Base-by-base conservation (phyloP, 169 alveolate genomes). In the Plasmodium vivax region DNA sequence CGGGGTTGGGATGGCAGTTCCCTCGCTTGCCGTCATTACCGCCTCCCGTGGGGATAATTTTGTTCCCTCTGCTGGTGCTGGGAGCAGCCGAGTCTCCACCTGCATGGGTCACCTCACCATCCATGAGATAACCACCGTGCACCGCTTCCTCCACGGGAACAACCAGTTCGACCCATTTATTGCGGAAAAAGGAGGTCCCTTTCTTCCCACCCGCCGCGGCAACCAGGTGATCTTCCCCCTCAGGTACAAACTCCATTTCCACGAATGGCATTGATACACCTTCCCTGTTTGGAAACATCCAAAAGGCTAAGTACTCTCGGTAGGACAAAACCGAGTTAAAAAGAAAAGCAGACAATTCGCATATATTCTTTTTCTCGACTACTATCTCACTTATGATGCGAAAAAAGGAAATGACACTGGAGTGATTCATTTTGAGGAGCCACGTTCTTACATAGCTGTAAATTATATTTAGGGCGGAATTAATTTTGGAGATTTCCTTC, bases 271-370 rank as follows among this genome's bases (percentile, higher is more conserved):
- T 62, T 30, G 73, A 62, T 16, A 80, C 32, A 8, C 27, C 32
- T 3, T 54, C 74, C 23, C 19, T 12, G 27, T 19, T 90, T 43
- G 27, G n/a, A 12, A 71, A 41, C 36, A 83, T 16, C 95, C 95
- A 92, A 92, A 82, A 92, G 12, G 74, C 0, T 82, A 92, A 72
- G 82, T 92, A 85, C 45, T 92, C 95, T 43, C 77, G 27, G 51
- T 92, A 92, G 1, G 95, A 92, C 62, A 92, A n/a, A 79, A 92
- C 92, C 12, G 75, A 82, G 75, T 92, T 92, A 43, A 92, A 92
- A 9, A 92, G 9, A 41, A 81, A 58, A 32, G 95, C 82, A 10
- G 85, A 47, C 12, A 92, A 38, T 56, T 92, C 95, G 47, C 83
- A 92, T 14, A 92, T 14, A 51, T 79, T 82, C 41, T 82, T 81